These are phyloP conservation scores for Trichoderma orchidacearum DNA, from an alignment of 495 filamentous ascomycete genomes.

Conservation along the genomic window DNA sequence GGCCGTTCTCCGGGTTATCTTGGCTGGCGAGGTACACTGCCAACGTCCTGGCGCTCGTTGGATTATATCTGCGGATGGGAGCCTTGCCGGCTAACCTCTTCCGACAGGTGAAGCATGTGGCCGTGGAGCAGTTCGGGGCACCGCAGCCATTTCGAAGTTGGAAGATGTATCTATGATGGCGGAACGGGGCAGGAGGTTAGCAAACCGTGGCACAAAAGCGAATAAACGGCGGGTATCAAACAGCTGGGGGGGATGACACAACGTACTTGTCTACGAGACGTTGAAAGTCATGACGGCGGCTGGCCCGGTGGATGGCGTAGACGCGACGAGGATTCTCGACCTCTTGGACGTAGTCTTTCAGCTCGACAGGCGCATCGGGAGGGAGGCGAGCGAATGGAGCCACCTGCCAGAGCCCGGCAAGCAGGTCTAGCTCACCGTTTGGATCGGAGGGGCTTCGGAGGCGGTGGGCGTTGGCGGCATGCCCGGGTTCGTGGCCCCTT, in stretches of 20 bases:
- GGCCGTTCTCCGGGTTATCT: conserved; percentile 58
- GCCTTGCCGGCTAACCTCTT: conserved; percentile 46
- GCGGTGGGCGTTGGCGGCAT: conserved; percentile 4
- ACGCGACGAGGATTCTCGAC: conserved; percentile 38
- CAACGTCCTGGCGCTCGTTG: conserved; percentile 58
- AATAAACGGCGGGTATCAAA: no score
- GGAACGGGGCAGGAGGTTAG: background rate
- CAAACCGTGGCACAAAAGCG: background rate
- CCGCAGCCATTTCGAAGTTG: conserved; percentile 79
- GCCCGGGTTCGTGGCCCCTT: background rate
- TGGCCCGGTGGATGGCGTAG: conserved; percentile 36
- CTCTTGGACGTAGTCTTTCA: conserved; percentile 32
- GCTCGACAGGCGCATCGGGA: conserved; percentile 33
- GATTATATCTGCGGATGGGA: conserved; percentile 59
- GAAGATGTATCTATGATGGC: conserved; percentile 49
- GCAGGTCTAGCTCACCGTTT: conserved; percentile 16
- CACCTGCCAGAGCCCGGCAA: conserved; percentile 36
- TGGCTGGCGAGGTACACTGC: conserved; percentile 68
- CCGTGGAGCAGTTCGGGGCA: conserved; percentile 51
- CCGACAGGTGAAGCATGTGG: conserved; percentile 71
- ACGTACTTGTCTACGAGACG: conserved; percentile 38
- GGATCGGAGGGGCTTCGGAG: background rate
- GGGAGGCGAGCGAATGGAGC: conserved; percentile 37
- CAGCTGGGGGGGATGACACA: background rate
- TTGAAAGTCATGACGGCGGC: conserved; percentile 38